Percentiles rank a stretch among this genome's conserved stretches.
Evolutionary conservation across 768 basidiomycete genomes (phyloP).

Genomic region (Phaffia australis): DNA sequence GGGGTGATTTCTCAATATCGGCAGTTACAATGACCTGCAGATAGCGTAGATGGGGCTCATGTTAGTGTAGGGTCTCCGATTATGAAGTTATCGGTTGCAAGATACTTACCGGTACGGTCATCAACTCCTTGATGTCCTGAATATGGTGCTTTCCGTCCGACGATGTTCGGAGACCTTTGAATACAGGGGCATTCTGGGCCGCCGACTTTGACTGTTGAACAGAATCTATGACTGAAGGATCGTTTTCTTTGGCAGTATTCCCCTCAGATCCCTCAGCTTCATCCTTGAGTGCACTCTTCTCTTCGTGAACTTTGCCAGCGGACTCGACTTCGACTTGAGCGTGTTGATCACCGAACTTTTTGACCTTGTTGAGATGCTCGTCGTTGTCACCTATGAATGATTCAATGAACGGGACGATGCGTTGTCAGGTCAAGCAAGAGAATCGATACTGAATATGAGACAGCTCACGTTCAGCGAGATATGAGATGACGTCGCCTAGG

Average conservation of each 20-base stretch:
- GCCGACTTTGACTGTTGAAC: conserved; percentile 63
- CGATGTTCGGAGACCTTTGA: conserved; percentile 67
- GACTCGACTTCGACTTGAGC: conserved; percentile 85
- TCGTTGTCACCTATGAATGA: conserved; percentile 62
- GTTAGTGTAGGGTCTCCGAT: conserved; percentile 13
- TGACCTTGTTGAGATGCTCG: conserved; percentile 87
- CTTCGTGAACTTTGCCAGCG: conserved; percentile 77
- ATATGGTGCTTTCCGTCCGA: conserved; percentile 67
- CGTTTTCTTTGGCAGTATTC: conserved; percentile 56
- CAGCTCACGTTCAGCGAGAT: conserved; percentile 58
- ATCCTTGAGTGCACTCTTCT: conserved; percentile 43
- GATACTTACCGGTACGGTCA: conserved; percentile 74
- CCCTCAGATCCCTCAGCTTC: conserved; percentile 67
- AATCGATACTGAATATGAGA: neutral
- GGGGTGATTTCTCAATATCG: conserved; percentile 88
- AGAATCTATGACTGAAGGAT: conserved; percentile 35
- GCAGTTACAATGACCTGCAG: conserved; percentile 82
- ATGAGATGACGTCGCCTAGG: conserved; percentile 76
- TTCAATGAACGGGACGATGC: neutral
- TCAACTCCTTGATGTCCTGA: conserved; percentile 85
- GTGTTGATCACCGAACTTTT: conserved; percentile 81
- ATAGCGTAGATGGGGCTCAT: conserved; percentile 10
- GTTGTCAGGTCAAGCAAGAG: neutral
- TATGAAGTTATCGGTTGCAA: neutral
- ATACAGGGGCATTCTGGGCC: conserved; percentile 61